Evolutionary conservation across 2,329 filamentous ascomycete genomes (phyloP).

Genomic region (Tolypocladium tundrense): DNA sequence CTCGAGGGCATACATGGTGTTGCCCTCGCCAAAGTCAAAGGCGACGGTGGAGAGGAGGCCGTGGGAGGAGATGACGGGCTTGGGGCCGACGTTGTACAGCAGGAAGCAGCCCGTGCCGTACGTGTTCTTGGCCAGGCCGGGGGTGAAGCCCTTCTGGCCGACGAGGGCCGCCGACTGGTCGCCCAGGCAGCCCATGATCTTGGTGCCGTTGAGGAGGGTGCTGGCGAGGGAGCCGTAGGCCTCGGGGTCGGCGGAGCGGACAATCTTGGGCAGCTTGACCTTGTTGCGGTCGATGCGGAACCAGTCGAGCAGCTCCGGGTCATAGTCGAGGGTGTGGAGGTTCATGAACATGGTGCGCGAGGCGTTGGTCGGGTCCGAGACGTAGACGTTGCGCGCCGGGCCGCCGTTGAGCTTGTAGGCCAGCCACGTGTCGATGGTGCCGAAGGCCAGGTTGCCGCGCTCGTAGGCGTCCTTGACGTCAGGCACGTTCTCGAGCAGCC

Average conservation of each 20-base stretch:
- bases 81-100: conserved; percentile 70
- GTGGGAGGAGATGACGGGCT: conserved; percentile 69
- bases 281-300: conserved; percentile 63
- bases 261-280: conserved; percentile 64
- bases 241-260: conserved; percentile 59
- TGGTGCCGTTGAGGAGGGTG: conserved; percentile 54
- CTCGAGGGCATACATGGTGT: conserved; percentile 65
- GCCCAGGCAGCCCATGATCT: conserved; percentile 67
- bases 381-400: conserved; percentile 51
- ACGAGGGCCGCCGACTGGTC: conserved; percentile 76
- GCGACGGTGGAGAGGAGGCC: conserved; percentile 69
- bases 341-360: conserved; percentile 85
- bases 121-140: conserved; percentile 73
- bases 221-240: conserved; percentile 55
- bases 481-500: conserved; percentile 61
- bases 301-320: conserved; percentile 61
- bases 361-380: conserved; percentile 76
- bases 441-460: conserved; percentile 61
- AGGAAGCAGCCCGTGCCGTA: conserved; percentile 81
- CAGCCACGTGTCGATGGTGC: conserved; percentile 74
- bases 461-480: conserved; percentile 63
- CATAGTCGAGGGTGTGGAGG: conserved; percentile 64
- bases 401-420: conserved; percentile 71
- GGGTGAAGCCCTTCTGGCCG: conserved; percentile 67
- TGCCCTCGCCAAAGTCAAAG: conserved; percentile 59